phyloP scores from a whole-genome alignment of 805 yeast species.

The Starmerella davenportii region DNA sequence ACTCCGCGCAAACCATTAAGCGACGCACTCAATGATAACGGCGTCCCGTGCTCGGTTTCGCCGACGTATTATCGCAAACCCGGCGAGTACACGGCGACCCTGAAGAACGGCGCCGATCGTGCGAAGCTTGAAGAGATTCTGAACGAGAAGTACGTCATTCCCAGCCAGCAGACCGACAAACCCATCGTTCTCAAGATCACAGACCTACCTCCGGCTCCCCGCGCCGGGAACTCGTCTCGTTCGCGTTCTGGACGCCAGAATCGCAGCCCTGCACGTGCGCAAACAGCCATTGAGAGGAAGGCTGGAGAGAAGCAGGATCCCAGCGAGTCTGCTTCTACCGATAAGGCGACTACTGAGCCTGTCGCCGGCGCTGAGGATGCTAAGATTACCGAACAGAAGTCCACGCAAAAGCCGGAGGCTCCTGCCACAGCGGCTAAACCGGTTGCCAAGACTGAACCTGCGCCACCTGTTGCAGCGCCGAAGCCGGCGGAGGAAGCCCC shows the following conservation, averaged over 20 bases:
- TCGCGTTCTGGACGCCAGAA: background rate
- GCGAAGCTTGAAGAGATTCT: background rate
- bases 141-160: background rate
- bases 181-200: background rate
- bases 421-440: background rate
- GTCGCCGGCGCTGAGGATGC: background rate
- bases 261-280: background rate
- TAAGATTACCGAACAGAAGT: background rate
- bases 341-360: background rate
- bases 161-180: background rate
- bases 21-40: background rate
- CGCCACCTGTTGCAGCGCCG: too few relatives aligned
- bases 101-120: background rate
- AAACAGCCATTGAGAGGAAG: too few relatives aligned
- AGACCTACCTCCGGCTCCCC: background rate
- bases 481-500: too few relatives aligned
- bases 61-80: conserved; percentile 1
- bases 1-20: background rate
- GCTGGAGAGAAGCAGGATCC: too few relatives aligned
- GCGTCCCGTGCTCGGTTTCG: background rate
- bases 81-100: background rate
- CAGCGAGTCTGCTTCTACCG: background rate
- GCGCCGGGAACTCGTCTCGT: background rate
- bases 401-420: background rate
- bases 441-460: too few relatives aligned